Evolutionary conservation across 1,284 basidiomycete genomes (phyloP).

Genomic region (Grifola frondosa): DNA sequence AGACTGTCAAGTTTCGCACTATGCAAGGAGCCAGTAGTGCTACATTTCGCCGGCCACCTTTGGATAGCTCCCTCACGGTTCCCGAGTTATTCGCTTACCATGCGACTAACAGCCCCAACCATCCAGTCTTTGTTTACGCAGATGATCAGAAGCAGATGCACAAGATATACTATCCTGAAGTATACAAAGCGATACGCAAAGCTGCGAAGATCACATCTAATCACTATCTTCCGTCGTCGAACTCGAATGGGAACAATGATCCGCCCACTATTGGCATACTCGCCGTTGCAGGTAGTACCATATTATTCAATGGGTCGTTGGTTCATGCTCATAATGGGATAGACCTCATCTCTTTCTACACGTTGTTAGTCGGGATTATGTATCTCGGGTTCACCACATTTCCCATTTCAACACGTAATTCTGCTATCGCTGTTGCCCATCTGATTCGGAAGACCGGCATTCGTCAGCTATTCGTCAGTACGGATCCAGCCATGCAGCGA

Average conservation of each 20-base stretch:
- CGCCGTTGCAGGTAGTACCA: constrained; percentile 20
- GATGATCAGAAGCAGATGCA: constrained; percentile 14
- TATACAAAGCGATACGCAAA: constrained; percentile 23
- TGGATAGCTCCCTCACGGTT: constrained; percentile 30
- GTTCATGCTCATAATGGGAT: not conserved
- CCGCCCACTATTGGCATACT: constrained; percentile 27
- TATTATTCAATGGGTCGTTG: not conserved
- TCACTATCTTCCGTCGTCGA: constrained; percentile 8
- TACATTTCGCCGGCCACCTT: constrained; percentile 33
- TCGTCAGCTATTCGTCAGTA: constrained; percentile 18
- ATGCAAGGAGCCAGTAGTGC: constrained; percentile 15
- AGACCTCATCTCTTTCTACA: constrained; percentile 27
- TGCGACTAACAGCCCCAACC: constrained; percentile 27
- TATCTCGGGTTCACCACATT: constrained; percentile 30
- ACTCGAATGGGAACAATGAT: constrained; percentile 11
- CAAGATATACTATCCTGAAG: constrained; percentile 23
- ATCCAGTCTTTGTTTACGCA: constrained; percentile 32
- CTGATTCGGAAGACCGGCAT: constrained; percentile 22
- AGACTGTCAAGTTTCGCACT: too few relatives aligned
- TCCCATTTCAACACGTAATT: constrained; percentile 34
- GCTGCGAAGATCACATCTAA: constrained; percentile 19
- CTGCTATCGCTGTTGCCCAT: constrained; percentile 30
- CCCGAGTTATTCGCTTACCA: constrained; percentile 36
- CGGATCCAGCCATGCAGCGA: constrained; percentile 21
- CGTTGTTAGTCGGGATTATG: constrained; percentile 25